Evolutionary conservation across 352 stramenopile genomes (phyloP).

Genomic region (Globisporangium cylindrosporum): DNA sequence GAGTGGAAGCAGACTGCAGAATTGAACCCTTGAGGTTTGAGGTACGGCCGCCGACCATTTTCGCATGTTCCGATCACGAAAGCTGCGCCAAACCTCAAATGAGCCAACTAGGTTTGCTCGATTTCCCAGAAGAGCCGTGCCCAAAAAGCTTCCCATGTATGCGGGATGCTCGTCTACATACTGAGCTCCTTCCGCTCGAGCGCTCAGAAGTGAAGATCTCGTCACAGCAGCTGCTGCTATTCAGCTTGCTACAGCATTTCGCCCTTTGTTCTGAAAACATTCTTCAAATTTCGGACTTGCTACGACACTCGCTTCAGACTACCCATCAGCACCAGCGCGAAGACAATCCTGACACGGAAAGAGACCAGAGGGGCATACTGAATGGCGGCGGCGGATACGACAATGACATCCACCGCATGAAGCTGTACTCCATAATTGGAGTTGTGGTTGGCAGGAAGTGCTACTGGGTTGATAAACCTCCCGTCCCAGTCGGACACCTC

Average conservation of each 20-base stretch:
- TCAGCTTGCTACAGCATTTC: conserved; percentile 25
- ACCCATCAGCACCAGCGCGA: neutral
- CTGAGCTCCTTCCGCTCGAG: neutral
- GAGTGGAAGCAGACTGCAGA: neutral
- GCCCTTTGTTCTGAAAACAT: conserved; percentile 21
- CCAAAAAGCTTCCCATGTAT: neutral
- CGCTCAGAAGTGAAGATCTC: neutral
- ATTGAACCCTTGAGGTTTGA: conserved; percentile 13
- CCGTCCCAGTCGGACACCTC: conserved; percentile 14
- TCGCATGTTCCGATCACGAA: neutral
- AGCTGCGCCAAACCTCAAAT: neutral
- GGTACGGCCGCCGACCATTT: neutral
- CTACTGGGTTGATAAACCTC: conserved; percentile 24
- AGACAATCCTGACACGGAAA: neutral
- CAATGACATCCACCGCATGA: conserved; percentile 29
- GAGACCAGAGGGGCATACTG: conserved; percentile 3
- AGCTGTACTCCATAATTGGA: conserved; percentile 32
- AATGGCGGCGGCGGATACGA: conserved; percentile 5
- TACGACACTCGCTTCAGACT: conserved; percentile 22
- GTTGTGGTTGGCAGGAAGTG: conserved; percentile 32
- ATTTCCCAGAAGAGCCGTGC: neutral
- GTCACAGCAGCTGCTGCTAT: neutral
- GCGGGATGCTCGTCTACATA: neutral
- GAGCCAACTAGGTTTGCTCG: conserved; percentile 7
- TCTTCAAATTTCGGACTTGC: conserved; percentile 22